Base-by-base conservation (phyloP, 352 stramenopile genomes). In the Globisporangium canariense region DNA sequence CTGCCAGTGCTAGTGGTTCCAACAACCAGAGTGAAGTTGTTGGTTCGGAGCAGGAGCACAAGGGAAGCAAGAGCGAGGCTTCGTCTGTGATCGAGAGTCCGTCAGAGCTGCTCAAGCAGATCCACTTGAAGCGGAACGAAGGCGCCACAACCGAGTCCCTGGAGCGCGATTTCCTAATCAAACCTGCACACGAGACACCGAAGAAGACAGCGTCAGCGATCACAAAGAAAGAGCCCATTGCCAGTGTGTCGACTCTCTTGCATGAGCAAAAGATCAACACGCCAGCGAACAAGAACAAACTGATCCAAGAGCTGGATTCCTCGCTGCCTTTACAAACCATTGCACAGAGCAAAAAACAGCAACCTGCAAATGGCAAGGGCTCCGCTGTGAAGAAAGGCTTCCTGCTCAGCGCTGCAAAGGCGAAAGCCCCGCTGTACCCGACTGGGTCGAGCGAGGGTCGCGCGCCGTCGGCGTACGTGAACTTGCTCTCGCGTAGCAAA, bases 401-500 rank as follows among this genome's bases (percentile, higher is more conserved):
- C 60, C 57, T 95, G 36, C 62, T 75, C 69, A 16, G 52, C 10
- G 47, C 52, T 5, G 41, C 40, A 10, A 62, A 62, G 25, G 60
- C 71, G 18, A 90, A 79, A 53, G 75, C 66, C 1, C 65, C 74
- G n/a, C 58, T 95, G 51, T 95, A 93, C 45, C 84, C 84, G 56
- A 78, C 65, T 2, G 86, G 86, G 22, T 95, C 86, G 0, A 89
- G 49, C 22, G 86, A 95, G 60, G 84, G 84, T 0, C 69, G 60
- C 2, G 74, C 75, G n/a, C 59, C 86, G 18, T 95, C 86, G 0
- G 65, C 83, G 47, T 93, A 92, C 61, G 85, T 94, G 11, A 93
- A 94, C 32, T 57, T 95, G 20, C 60, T 94, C 10, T 84, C 81
- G 56, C 80, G 85, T 16, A 93, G 85, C 67, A 92, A 95, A 63